phyloP scores from a whole-genome alignment of 306 rosid genomes.

The Cucurbita maxima region DNA sequence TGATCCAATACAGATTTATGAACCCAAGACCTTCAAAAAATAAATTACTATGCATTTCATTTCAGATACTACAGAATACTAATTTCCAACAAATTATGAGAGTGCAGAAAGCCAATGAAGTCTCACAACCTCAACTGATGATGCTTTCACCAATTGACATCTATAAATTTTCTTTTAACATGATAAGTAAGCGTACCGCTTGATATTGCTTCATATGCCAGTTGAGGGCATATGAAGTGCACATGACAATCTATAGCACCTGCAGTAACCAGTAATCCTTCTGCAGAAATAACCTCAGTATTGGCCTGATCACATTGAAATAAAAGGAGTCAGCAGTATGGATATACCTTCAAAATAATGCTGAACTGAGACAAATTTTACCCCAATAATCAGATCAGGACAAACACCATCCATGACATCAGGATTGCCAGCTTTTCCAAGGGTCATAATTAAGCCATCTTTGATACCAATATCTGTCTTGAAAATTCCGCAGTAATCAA shows the following conservation, averaged over 20 bases:
- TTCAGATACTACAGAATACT: too few relatives aligned
- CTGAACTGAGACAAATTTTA: constrained; percentile 24
- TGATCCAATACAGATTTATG: too few relatives aligned
- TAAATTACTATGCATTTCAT: too few relatives aligned
- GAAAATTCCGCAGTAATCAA: constrained; percentile 72
- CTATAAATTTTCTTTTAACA: not conserved
- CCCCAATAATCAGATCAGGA: constrained; percentile 48
- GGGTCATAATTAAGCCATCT: constrained; percentile 32
- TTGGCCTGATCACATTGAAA: constrained; percentile 35
- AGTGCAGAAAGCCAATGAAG: not conserved
- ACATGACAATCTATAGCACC: constrained; percentile 95
- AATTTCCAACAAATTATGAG: not conserved
- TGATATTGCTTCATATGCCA: constrained; percentile 63
- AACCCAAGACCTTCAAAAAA: too few relatives aligned
- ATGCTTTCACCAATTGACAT: not conserved
- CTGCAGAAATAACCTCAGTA: constrained; percentile 89
- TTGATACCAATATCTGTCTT: constrained; percentile 88
- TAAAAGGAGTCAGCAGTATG: not conserved
- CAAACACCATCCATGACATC: constrained; percentile 47
- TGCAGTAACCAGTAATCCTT: constrained; percentile 75
- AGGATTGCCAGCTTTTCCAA: constrained; percentile 95
- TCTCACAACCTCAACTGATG: not conserved
- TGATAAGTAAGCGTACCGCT: constrained; percentile 38
- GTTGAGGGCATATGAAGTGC: constrained; percentile 88
- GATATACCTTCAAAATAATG: not conserved